Conservation (phyloP, 805 yeast genomes). For the Isabelozyma gotoi region DNA sequence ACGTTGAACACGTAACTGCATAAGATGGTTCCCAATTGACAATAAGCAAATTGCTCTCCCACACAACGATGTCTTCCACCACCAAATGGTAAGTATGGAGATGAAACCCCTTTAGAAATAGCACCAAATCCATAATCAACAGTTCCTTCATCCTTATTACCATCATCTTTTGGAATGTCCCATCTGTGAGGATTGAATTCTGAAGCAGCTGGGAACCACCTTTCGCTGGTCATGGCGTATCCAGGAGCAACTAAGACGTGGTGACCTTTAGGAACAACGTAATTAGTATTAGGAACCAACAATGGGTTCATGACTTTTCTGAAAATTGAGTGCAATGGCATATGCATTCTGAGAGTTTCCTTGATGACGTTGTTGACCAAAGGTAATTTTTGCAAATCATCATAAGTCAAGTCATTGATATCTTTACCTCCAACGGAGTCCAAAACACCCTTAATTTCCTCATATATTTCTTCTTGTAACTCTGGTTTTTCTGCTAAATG, state of each 20-base stretch:
- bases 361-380: constrained; percentile 79
- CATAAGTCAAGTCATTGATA: constrained; percentile 67
- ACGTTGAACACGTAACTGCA: constrained; percentile 71
- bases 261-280: constrained; percentile 86
- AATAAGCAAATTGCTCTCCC: constrained; percentile 97
- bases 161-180: constrained; percentile 36
- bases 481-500: constrained; percentile 88
- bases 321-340: constrained; percentile 95
- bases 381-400: constrained; percentile 78
- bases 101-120: constrained; percentile 90
- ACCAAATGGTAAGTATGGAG: constrained; percentile 97
- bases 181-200: constrained; percentile 87
- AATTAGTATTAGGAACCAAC: constrained; percentile 73
- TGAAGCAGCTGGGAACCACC: constrained; percentile 75
- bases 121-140: constrained; percentile 97
- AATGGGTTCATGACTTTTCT: constrained; percentile 82
- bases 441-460: constrained; percentile 69
- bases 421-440: constrained; percentile 45
- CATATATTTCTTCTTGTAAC: constrained; percentile 75
- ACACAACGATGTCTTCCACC: constrained; percentile 99
- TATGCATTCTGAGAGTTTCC: constrained; percentile 93
- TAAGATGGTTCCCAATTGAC: constrained; percentile 85
- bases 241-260: constrained; percentile 94
- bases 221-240: constrained; percentile 72
- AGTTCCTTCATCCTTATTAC: constrained; percentile 28